Conservation (phyloP, 2,329 filamentous ascomycete species). For the Alternaria tenuissima region DNA sequence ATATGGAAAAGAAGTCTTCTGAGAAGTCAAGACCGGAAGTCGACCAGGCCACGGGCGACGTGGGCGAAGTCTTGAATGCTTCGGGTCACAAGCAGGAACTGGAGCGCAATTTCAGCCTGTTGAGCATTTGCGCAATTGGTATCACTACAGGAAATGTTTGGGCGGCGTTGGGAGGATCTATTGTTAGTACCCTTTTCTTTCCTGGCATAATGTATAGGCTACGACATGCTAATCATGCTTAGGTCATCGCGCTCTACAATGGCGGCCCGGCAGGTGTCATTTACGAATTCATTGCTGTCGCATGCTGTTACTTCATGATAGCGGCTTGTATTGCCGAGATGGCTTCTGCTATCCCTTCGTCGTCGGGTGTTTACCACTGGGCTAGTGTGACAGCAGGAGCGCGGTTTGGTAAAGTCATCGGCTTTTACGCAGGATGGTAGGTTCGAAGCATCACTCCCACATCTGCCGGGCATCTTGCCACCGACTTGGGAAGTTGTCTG, state of each 20-base stretch:
- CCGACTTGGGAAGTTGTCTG: neutral
- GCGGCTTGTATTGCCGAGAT: constrained; percentile 62
- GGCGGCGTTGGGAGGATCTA: constrained; percentile 58
- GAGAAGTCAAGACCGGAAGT: constrained; percentile 23
- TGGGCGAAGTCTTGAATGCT: constrained; percentile 56
- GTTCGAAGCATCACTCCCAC: constrained; percentile 5
- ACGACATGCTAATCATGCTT: neutral
- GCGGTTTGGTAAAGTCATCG: constrained; percentile 56
- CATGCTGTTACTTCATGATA: constrained; percentile 61
- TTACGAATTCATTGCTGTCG: constrained; percentile 59
- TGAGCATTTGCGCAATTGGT: constrained; percentile 57
- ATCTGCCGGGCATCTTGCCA: neutral
- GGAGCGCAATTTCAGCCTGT: constrained; percentile 59
- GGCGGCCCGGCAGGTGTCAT: constrained; percentile 58
- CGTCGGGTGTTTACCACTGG: constrained; percentile 62
- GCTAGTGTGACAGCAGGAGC: constrained; percentile 59
- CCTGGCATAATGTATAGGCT: neutral
- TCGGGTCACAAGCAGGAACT: constrained; percentile 63
- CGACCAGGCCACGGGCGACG: constrained; percentile 29
- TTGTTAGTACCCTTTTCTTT: constrained; percentile 45
- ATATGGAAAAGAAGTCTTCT: constrained; percentile 17
- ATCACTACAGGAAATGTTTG: constrained; percentile 56
- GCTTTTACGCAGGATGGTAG: constrained; percentile 61
- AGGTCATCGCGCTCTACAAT: constrained; percentile 55
- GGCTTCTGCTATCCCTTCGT: constrained; percentile 55